These are phyloP conservation scores for Citrullus amarus DNA, from an alignment of 306 rosid species.

Conservation along the genomic window DNA sequence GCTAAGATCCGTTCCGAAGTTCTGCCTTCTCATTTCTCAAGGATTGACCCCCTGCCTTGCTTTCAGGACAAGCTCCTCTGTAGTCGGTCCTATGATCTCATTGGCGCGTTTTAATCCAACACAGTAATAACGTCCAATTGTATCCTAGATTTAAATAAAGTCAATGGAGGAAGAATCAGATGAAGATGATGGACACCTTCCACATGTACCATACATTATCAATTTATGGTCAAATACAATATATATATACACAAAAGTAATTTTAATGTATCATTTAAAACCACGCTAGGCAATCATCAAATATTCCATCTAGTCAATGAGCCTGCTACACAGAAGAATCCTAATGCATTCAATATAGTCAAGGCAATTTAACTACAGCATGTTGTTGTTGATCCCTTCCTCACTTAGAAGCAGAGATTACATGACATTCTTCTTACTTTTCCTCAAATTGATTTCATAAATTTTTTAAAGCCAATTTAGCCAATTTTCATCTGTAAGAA, in stretches of 20 bases:
- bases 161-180: background rate
- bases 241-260: background rate
- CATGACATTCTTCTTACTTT: background rate
- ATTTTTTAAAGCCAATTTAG: no score
- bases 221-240: background rate
- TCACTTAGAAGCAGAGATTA: background rate
- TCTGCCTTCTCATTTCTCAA: constrained; percentile 11
- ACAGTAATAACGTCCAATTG: constrained; percentile 62
- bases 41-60: constrained; percentile 35
- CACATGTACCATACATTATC: background rate
- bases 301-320: background rate
- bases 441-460: background rate
- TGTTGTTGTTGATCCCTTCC: background rate
- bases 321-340: background rate
- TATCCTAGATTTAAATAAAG: constrained; percentile 47
- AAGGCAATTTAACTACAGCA: background rate
- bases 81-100: constrained; percentile 85
- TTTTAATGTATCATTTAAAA: background rate
- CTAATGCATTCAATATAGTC: background rate
- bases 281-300: background rate
- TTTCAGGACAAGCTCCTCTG: constrained; percentile 79
- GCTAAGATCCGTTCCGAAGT: background rate
- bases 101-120: constrained; percentile 83
- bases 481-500: background rate
- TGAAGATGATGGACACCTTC: background rate